A percentile compares a stretch with the other conserved stretches of the same genome.
These are phyloP conservation scores for Protea cynaroides DNA, from an alignment of 164 flowering plant genomes.

Conservation along the genomic window DNA sequence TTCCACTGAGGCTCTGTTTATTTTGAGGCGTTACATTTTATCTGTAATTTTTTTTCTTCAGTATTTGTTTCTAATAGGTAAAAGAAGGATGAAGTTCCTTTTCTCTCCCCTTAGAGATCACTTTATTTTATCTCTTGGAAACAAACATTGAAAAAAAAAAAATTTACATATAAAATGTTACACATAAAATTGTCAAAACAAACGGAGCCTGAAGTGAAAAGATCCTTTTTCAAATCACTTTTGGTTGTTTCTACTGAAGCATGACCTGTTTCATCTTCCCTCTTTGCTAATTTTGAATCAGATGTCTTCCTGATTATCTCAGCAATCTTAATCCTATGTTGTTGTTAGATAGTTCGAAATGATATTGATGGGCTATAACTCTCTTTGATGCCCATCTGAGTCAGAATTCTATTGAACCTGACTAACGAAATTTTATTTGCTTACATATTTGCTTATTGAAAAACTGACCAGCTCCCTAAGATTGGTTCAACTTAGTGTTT, in stretches of 20 bases:
- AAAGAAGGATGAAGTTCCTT: background rate
- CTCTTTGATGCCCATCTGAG: background rate
- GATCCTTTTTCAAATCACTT: background rate
- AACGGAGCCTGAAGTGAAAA: background rate
- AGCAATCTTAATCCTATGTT: background rate
- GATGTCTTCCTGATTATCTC: background rate
- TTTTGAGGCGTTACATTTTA: too few species aligned
- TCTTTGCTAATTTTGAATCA: background rate
- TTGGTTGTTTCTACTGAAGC: background rate
- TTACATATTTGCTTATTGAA: background rate
- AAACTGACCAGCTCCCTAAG: background rate
- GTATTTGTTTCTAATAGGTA: too few species aligned
- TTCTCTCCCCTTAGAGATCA: background rate
- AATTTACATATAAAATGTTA: too few species aligned
- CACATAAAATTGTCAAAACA: too few species aligned
- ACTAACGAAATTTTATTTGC: too few species aligned
- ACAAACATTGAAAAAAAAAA: background rate
- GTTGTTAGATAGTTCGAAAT: background rate
- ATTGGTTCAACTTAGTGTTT: background rate
- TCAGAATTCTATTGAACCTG: too few species aligned
- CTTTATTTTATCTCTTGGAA: too few species aligned
- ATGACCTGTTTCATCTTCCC: background rate
- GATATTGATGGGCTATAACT: background rate
- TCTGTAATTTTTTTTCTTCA: too few species aligned
- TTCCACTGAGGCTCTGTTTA: too few species aligned